phyloP scores from a whole-genome alignment of 2,329 filamentous ascomycete genomes.

The Fusarium cyanostomum region DNA sequence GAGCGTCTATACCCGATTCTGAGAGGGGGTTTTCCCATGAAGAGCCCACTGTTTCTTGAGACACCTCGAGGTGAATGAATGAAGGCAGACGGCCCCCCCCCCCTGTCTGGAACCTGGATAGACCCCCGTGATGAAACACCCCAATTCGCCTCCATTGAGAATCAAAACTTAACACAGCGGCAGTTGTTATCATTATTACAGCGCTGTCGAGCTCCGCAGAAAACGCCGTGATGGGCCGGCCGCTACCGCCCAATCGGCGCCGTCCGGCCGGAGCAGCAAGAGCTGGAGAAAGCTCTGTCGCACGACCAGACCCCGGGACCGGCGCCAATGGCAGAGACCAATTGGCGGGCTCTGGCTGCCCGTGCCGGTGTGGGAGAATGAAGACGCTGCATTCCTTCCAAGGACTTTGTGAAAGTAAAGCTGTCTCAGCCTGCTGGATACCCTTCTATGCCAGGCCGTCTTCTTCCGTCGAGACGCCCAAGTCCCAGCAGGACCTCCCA shows the following conservation, averaged over 20 bases:
- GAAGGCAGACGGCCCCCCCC: not conserved
- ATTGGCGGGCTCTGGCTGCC: not conserved
- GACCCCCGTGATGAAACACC: constrained; percentile 8
- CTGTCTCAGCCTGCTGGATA: constrained; percentile 21
- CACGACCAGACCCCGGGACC: constrained; percentile 15
- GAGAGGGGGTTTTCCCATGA: constrained; percentile 35
- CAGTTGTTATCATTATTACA: constrained; percentile 1
- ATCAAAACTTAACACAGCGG: constrained; percentile 1
- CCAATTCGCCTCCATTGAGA: constrained; percentile 26
- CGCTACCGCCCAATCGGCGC: constrained; percentile 26
- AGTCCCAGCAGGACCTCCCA: constrained; percentile 2
- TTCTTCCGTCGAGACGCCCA: constrained; percentile 10
- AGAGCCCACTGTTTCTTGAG: not conserved
- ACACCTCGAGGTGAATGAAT: constrained; percentile 36
- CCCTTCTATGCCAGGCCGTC: constrained; percentile 4
- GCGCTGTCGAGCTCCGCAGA: constrained; percentile 22
- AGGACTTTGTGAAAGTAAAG: constrained; percentile 4
- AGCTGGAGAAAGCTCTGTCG: constrained; percentile 20
- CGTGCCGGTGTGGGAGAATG: constrained; percentile 8
- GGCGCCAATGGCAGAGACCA: constrained; percentile 10
- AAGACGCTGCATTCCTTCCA: constrained; percentile 17
- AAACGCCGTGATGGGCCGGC: constrained; percentile 19
- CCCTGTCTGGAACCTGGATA: constrained; percentile 8
- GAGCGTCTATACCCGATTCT: constrained; percentile 15
- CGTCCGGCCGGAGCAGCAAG: constrained; percentile 21